Evolutionary conservation across 345 rosid genomes (phyloP).

Genomic region (Raphanus raphanistrum): DNA sequence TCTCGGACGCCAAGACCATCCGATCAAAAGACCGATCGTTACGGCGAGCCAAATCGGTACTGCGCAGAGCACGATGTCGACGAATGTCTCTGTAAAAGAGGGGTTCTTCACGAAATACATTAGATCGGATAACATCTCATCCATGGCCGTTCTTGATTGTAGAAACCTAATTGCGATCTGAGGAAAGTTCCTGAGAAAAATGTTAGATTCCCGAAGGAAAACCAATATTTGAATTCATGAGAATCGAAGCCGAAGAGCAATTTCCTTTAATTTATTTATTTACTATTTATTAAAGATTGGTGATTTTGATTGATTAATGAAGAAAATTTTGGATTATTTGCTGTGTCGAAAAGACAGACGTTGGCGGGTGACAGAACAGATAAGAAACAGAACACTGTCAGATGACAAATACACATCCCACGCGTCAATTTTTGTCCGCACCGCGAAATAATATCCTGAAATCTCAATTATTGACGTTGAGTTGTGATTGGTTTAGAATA

Average conservation of each 20-base stretch:
- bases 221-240: neutral
- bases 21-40: slow-evolving; percentile 92
- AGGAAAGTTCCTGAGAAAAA: neutral
- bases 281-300: slow-evolving; percentile 12
- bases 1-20: slow-evolving; percentile 98
- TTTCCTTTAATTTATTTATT: neutral
- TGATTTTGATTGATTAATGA: neutral
- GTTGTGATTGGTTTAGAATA: too few relatives aligned
- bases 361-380: slow-evolving; percentile 21
- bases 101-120: slow-evolving; percentile 67
- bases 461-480: too few relatives aligned
- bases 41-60: slow-evolving; percentile 99
- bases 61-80: slow-evolving; percentile 91
- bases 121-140: slow-evolving; percentile 63
- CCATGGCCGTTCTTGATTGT: slow-evolving; percentile 45
- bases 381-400: neutral
- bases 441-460: too few relatives aligned
- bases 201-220: slow-evolving; percentile 23
- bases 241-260: slow-evolving; percentile 19
- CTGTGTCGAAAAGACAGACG: slow-evolving; percentile 11
- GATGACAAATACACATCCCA: slow-evolving; percentile 13
- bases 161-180: neutral
- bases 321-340: slow-evolving; percentile 7
- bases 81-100: slow-evolving; percentile 77
- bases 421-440: slow-evolving; percentile 5